Evolutionary conservation across 768 basidiomycete species (phyloP).

Genomic region (Lanmaoa rubissima): DNA sequence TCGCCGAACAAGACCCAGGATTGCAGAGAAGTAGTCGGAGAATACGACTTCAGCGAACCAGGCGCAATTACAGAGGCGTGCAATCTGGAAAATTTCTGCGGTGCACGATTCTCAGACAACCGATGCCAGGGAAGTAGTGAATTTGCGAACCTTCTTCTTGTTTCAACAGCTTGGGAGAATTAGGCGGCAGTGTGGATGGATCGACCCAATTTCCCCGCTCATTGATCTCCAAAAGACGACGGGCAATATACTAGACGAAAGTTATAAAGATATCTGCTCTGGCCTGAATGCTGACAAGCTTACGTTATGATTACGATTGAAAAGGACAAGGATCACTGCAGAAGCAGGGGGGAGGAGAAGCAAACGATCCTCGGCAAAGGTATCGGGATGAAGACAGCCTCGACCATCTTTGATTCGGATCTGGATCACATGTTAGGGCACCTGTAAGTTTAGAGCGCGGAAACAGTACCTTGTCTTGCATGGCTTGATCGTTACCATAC

Average conservation of each 20-base stretch:
- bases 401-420: slow-evolving; percentile 52
- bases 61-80: slow-evolving; percentile 72
- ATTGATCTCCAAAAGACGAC: slow-evolving; percentile 76
- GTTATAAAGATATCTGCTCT: background rate
- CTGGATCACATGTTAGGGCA: slow-evolving; percentile 8
- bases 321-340: slow-evolving; percentile 75
- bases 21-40: slow-evolving; percentile 79
- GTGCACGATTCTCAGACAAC: slow-evolving; percentile 18
- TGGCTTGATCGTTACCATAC: slow-evolving; percentile 70
- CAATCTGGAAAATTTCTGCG: slow-evolving; percentile 77
- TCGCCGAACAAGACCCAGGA: slow-evolving; percentile 73
- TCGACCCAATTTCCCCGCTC: slow-evolving; percentile 65
- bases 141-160: slow-evolving; percentile 52
- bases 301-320: slow-evolving; percentile 88
- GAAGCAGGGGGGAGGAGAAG: slow-evolving; percentile 77
- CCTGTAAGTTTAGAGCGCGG: background rate
- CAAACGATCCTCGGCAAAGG: slow-evolving; percentile 77
- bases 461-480: slow-evolving; percentile 52
- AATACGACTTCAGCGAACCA: slow-evolving; percentile 82
- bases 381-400: slow-evolving; percentile 65
- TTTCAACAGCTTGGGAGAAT: slow-evolving; percentile 36
- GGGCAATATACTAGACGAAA: slow-evolving; percentile 65
- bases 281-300: slow-evolving; percentile 20
- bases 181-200: slow-evolving; percentile 43
- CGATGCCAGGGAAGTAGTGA: background rate